These are phyloP conservation scores for Candida mesenterica DNA, from an alignment of 1,139 yeast species.

Conservation along the genomic window DNA sequence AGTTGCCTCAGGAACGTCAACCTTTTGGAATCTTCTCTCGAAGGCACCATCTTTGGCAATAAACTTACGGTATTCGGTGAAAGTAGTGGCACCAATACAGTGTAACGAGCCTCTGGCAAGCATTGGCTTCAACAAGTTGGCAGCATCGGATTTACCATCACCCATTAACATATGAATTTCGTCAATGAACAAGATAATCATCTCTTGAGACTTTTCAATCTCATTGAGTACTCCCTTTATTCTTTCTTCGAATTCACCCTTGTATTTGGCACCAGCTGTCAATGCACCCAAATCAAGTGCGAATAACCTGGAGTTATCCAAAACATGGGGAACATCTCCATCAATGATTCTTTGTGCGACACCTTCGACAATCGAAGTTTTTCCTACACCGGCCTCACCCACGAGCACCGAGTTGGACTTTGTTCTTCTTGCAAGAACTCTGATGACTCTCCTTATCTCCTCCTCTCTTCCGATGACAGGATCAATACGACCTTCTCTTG, in stretches of 20 bases:
- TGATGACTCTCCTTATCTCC: conserved; percentile 90
- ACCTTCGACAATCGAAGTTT: conserved; percentile 96
- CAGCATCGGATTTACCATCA: conserved; percentile 92
- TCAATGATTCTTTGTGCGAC: conserved; percentile 97
- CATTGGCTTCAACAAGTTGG: conserved; percentile 94
- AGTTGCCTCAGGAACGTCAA: conserved; percentile 93
- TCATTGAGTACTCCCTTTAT: conserved; percentile 94
- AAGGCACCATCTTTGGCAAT: conserved; percentile 97
- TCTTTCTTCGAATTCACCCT: conserved; percentile 98
- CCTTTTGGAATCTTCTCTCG: conserved; percentile 96
- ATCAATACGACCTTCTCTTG: conserved; percentile 90
- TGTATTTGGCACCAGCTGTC: conserved; percentile 97
- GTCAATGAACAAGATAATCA: conserved; percentile 88
- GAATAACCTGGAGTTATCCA: conserved; percentile 75
- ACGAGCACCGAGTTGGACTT: conserved; percentile 94
- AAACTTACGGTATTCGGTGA: conserved; percentile 87
- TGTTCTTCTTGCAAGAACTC: conserved; percentile 92
- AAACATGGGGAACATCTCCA: conserved; percentile 88
- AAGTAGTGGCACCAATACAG: conserved; percentile 98
- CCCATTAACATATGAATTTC: conserved; percentile 99
- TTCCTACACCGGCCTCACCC: conserved; percentile 99
- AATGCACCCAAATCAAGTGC: conserved; percentile 93
- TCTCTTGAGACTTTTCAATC: conserved; percentile 80
- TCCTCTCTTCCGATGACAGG: conserved; percentile 99
- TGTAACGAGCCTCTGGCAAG: conserved; percentile 94